Evolutionary conservation across 106 monocot genomes (phyloP).

Genomic region (Vanilla planifolia): DNA sequence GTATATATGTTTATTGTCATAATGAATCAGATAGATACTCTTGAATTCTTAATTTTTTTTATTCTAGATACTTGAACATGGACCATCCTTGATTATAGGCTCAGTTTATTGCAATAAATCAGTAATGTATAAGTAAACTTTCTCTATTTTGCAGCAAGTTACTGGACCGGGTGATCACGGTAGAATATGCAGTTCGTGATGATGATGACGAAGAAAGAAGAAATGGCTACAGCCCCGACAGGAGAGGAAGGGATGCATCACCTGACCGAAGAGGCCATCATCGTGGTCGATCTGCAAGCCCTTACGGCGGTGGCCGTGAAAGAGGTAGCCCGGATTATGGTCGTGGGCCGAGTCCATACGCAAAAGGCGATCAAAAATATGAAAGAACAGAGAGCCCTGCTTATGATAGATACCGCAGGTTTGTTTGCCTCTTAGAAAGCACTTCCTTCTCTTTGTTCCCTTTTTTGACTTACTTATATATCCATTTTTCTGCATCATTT

Average conservation of each 20-base stretch:
- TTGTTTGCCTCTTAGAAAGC: not conserved
- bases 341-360: slow-evolving; percentile 42
- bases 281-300: slow-evolving; percentile 61
- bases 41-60: too few relatives aligned
- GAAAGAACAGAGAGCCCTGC: slow-evolving; percentile 46
- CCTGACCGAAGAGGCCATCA: slow-evolving; percentile 47
- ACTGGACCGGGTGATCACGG: slow-evolving; percentile 85
- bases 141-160: slow-evolving; percentile 64
- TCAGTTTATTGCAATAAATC: too few relatives aligned
- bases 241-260: slow-evolving; percentile 56
- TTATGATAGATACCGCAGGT: slow-evolving; percentile 27
- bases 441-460: not conserved
- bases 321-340: slow-evolving; percentile 94
- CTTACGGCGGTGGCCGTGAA: slow-evolving; percentile 66
- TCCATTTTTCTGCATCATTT: not conserved
- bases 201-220: slow-evolving; percentile 87
- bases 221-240: slow-evolving; percentile 71
- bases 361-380: slow-evolving; percentile 32
- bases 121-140: too few relatives aligned
- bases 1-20: too few relatives aligned
- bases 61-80: too few relatives aligned
- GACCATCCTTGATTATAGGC: too few relatives aligned
- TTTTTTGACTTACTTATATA: too few relatives aligned
- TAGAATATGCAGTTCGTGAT: slow-evolving; percentile 94
- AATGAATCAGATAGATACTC: too few relatives aligned